Evolutionary conservation across 805 yeast genomes (phyloP).

Genomic region (Yamadazyma nakazawae): DNA sequence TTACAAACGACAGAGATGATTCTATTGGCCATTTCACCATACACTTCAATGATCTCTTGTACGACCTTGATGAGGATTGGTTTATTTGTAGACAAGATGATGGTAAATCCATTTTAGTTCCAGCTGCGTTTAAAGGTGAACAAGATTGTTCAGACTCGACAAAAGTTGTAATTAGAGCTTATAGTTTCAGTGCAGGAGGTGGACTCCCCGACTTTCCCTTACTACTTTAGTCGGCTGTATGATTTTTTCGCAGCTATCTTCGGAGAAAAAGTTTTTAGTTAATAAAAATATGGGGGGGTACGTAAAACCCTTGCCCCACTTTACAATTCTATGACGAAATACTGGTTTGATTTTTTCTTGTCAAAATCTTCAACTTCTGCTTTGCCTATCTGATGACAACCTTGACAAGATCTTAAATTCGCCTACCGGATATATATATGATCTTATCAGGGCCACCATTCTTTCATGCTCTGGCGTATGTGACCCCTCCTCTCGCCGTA

Average conservation of each 20-base stretch:
- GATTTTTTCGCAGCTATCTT: background rate
- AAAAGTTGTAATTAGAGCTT: slow-evolving; percentile 6
- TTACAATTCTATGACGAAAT: slow-evolving; percentile 1
- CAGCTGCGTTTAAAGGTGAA: background rate
- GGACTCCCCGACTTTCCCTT: slow-evolving; percentile 12
- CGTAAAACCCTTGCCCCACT: background rate
- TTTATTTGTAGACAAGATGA: background rate
- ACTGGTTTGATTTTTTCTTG: background rate
- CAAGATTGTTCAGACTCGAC: background rate
- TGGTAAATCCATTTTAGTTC: background rate
- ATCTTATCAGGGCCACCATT: too few relatives aligned
- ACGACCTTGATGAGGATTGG: background rate
- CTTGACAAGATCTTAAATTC: too few relatives aligned
- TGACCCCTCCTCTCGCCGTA: too few relatives aligned
- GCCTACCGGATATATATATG: too few relatives aligned
- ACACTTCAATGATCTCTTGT: slow-evolving; percentile 4
- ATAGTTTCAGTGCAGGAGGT: slow-evolving; percentile 3
- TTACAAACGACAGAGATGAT: background rate
- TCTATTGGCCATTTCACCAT: slow-evolving; percentile 6
- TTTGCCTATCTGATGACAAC: too few relatives aligned
- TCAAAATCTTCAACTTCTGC: too few relatives aligned
- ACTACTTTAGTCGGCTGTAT: background rate
- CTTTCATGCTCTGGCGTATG: too few relatives aligned
- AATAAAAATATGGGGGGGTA: background rate
- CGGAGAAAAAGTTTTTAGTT: background rate